Conservation (phyloP, 306 rosid genomes). For the Bauhinia variegata region DNA sequence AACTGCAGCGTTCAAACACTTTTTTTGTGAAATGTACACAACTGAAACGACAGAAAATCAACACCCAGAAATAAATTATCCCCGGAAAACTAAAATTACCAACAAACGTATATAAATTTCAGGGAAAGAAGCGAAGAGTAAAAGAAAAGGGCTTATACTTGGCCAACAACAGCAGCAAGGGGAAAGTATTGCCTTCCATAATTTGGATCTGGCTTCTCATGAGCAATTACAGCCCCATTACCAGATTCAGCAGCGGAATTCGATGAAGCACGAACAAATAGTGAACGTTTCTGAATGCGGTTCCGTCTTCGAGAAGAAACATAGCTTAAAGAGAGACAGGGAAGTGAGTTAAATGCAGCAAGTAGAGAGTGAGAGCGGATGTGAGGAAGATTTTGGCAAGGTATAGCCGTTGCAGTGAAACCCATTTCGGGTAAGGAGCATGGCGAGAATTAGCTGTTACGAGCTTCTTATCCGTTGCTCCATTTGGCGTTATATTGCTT, state of each 20-base stretch:
- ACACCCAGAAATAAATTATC: background rate
- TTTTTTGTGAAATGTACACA: background rate
- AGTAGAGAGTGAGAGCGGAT: conserved; percentile 29
- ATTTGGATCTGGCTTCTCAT: conserved; percentile 38
- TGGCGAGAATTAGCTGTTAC: background rate
- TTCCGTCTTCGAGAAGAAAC: background rate
- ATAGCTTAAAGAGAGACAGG: conserved; percentile 11
- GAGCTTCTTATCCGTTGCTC: conserved; percentile 36
- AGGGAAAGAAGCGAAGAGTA: background rate
- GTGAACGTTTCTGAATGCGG: conserved; percentile 27
- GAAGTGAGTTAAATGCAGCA: conserved; percentile 28
- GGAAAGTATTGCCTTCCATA: conserved; percentile 89
- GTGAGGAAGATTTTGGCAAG: background rate
- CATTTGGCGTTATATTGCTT: too few species aligned
- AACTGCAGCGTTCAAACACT: background rate
- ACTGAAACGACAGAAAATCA: background rate
- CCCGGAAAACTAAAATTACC: background rate
- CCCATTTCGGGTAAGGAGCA: conserved; percentile 36
- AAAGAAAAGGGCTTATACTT: conserved; percentile 47
- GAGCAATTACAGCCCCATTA: conserved; percentile 60
- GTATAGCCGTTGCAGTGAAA: conserved; percentile 30
- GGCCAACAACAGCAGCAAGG: conserved; percentile 96
- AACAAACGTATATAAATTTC: background rate
- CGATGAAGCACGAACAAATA: background rate
- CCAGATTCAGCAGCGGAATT: conserved; percentile 46